These are phyloP conservation scores for Salicornia ramosissima DNA, from an alignment of 148 eudicot genomes.

Conservation along the genomic window DNA sequence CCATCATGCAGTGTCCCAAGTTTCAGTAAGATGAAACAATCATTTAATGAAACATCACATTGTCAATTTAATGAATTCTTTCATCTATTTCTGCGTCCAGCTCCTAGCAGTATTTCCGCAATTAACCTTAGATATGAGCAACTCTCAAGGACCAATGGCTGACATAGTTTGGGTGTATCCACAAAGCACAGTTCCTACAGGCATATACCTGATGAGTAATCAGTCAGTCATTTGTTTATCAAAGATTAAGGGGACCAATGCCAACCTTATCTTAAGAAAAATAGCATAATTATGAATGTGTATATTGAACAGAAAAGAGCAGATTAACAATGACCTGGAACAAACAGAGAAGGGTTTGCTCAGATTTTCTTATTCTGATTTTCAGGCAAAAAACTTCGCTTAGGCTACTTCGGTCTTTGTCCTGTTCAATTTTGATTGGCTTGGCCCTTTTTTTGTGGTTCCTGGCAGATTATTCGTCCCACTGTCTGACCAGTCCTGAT, in stretches of 20 bases:
- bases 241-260: background rate
- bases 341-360: too few relatives aligned
- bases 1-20: constrained; percentile 10
- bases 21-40: background rate
- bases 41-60: constrained; percentile 1
- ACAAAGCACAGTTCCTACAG: constrained; percentile 45
- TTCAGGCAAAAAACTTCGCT: too few relatives aligned
- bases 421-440: too few relatives aligned
- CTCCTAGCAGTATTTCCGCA: constrained; percentile 50
- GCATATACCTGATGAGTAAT: background rate
- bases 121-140: constrained; percentile 55
- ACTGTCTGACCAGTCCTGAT: too few relatives aligned
- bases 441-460: too few relatives aligned
- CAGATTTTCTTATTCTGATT: too few relatives aligned
- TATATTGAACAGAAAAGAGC: too few relatives aligned
- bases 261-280: background rate
- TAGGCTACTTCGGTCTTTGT: too few relatives aligned
- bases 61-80: constrained; percentile 17
- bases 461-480: too few relatives aligned
- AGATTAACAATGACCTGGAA: too few relatives aligned
- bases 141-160: constrained; percentile 51
- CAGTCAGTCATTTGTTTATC: background rate
- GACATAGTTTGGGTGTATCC: constrained; percentile 51
- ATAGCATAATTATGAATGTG: background rate
- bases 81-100: constrained; percentile 60